Evolutionary conservation across 2,329 filamentous ascomycete species (phyloP), one percentile per base, ranked within the genome.

Genomic region (Aspergillus ochraceoroseus): DNA sequence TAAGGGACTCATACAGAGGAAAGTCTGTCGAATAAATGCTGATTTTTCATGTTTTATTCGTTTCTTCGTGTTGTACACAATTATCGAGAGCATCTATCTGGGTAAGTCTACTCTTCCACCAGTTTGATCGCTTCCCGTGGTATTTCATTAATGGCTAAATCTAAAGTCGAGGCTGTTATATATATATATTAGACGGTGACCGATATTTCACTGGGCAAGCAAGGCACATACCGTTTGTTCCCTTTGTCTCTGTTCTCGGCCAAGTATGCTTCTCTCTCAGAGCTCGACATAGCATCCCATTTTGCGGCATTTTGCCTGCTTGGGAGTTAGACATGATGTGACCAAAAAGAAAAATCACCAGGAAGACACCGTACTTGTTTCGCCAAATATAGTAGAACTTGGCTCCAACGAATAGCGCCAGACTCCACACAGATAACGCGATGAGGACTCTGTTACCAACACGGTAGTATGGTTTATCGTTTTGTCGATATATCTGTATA

Each of bases 361-460:
- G 33, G 27, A 20, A 7, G 15, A 9, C 3, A 14, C 23, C 5
- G 2, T 59, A 66, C 63, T 61, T 61, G 47, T 70, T 70, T 15
- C 62, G 58, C 54, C 57, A 59, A 4, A 64, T 51, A 38, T 68
- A 70, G 48, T 67, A 70, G 4, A 51, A 43, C 38, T 66, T 67
- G 12, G 62, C 58, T 2, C 59, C 63, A 20, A 79, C 17, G 32
- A 80, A 79, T 0, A 72, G 51, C 0, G 70, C 56, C 6, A 79
- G 52, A 13, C 71, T 69, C 18, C 76, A 66, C 0, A 65, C 67
- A 2, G 72, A 62, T 33, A 81, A 66, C 1, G 65, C 72, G 15
- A 82, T 70, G 33, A 79, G 66, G 2, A 79, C 71, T 15, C 67
- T 74, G 60, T 81, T 81, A 6, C 77, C 77, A 3, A 54, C 68